These are phyloP conservation scores for Dactylonectria macrodidyma DNA, from an alignment of 2,329 filamentous ascomycete species.

Conservation along the genomic window DNA sequence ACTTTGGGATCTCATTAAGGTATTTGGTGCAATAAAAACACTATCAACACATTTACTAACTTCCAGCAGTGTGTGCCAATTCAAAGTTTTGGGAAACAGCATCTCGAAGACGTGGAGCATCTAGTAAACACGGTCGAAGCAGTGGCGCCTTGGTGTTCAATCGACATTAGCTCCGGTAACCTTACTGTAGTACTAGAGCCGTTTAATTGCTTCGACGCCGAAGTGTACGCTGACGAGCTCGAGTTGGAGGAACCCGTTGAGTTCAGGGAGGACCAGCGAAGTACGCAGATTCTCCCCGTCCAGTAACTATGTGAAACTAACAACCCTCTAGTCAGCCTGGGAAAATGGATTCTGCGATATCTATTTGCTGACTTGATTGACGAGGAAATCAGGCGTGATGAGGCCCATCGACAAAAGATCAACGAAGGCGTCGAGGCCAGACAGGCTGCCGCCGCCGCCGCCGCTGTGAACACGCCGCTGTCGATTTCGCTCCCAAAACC, in stretches of 20 bases:
- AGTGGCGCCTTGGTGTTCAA: conserved; percentile 95
- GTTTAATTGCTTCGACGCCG: conserved; percentile 97
- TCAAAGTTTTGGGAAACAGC: conserved; percentile 92
- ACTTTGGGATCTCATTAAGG: conserved; percentile 93
- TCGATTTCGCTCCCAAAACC: conserved; percentile 67
- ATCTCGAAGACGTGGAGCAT: conserved; percentile 91
- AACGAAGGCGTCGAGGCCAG: conserved; percentile 74
- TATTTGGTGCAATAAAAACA: conserved; percentile 55
- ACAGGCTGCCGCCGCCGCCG: conserved; percentile 58
- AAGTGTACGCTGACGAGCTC: conserved; percentile 95
- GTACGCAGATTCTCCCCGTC: conserved; percentile 64
- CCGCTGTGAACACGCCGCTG: conserved; percentile 70
- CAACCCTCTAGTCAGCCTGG: conserved; percentile 82
- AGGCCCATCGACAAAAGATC: conserved; percentile 78
- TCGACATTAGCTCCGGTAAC: conserved; percentile 93
- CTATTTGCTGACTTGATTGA: conserved; percentile 91
- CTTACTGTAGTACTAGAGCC: conserved; percentile 93
- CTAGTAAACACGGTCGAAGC: conserved; percentile 90
- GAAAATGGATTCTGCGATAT: conserved; percentile 96
- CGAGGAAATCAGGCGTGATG: conserved; percentile 89
- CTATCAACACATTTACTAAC: conserved; percentile 27
- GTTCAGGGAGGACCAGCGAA: conserved; percentile 94
- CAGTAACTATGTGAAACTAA: conserved; percentile 41
- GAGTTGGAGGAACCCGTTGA: conserved; percentile 80
- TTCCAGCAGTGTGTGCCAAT: conserved; percentile 81